Conservation (phyloP, 2,329 filamentous ascomycete species). For the Aspergillus ibericus region DNA sequence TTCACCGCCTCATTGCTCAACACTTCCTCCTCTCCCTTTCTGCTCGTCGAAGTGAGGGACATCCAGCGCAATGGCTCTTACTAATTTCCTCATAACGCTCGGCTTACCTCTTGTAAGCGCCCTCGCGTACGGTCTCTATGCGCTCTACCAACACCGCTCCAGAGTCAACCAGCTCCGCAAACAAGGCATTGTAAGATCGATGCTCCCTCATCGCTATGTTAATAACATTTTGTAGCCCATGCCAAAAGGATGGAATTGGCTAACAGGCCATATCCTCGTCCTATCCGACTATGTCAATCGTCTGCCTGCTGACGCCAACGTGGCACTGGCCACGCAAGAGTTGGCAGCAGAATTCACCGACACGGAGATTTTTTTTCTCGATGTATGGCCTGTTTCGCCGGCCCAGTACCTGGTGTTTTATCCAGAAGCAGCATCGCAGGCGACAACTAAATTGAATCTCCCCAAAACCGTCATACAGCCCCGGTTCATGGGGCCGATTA, state of each 20-base stretch:
- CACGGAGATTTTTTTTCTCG: constrained; percentile 3
- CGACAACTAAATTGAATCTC: background rate
- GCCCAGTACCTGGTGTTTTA: background rate
- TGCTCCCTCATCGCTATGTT: no score
- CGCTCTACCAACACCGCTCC: background rate
- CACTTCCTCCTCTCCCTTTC: background rate
- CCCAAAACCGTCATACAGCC: constrained; percentile 4
- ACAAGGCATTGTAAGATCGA: constrained; percentile 1
- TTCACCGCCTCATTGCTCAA: background rate
- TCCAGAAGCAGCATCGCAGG: background rate
- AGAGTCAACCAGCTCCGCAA: background rate
- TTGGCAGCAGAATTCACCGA: background rate
- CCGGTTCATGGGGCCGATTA: constrained; percentile 2
- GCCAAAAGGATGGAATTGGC: constrained; percentile 1
- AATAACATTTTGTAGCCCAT: background rate
- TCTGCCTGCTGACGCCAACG: background rate
- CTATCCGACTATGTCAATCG: background rate
- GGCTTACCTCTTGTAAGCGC: background rate
- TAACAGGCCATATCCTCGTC: background rate
- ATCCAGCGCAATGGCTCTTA: background rate
- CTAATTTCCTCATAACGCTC: background rate
- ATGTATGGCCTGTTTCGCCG: background rate
- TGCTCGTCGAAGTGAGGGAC: background rate
- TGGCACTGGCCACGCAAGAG: background rate
- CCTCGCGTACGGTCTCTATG: background rate